A percentile compares a stretch with the other conserved stretches of the same genome.
These are phyloP conservation scores for Emericellopsis terricola DNA, from an alignment of 495 filamentous ascomycete species.

Conservation along the genomic window DNA sequence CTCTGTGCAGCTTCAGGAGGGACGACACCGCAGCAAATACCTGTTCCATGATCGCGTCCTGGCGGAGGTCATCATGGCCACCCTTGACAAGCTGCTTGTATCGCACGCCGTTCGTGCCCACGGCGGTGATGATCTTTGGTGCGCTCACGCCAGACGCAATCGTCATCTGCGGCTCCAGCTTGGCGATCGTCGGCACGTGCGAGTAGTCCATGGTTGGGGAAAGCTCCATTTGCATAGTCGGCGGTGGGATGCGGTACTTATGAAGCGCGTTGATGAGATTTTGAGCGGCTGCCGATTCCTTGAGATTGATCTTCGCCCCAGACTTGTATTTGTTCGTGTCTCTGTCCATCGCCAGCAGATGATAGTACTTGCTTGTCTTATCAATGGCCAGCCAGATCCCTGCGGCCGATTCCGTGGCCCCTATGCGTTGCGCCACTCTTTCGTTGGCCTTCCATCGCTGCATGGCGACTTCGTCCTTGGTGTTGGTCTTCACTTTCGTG, in stretches of 20 bases:
- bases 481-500: slow-evolving; percentile 40
- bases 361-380: slow-evolving; percentile 55
- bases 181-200: slow-evolving; percentile 47
- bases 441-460: slow-evolving; percentile 56
- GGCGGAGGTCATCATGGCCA: slow-evolving; percentile 87
- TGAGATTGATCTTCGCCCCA: slow-evolving; percentile 44
- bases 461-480: slow-evolving; percentile 52
- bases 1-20: slow-evolving; percentile 65
- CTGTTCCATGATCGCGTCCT: slow-evolving; percentile 99
- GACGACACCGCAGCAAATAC: slow-evolving; percentile 92
- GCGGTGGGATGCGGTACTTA: slow-evolving; percentile 56
- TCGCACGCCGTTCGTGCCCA: slow-evolving; percentile 52
- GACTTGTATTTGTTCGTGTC: slow-evolving; percentile 38
- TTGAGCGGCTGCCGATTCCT: slow-evolving; percentile 34
- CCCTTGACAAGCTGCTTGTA: slow-evolving; percentile 91
- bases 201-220: slow-evolving; percentile 59
- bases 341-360: slow-evolving; percentile 50
- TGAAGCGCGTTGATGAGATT: slow-evolving; percentile 37
- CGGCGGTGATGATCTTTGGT: slow-evolving; percentile 74
- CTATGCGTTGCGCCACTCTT: slow-evolving; percentile 41
- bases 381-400: slow-evolving; percentile 49
- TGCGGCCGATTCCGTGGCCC: slow-evolving; percentile 18
- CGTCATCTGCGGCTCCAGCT: slow-evolving; percentile 50
- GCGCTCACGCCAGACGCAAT: slow-evolving; percentile 82
- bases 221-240: slow-evolving; percentile 72